Evolutionary conservation across 2,329 filamentous ascomycete species (phyloP), one percentile per base, ranked within the genome.

Genomic region (Aquanectria penicillioides): DNA sequence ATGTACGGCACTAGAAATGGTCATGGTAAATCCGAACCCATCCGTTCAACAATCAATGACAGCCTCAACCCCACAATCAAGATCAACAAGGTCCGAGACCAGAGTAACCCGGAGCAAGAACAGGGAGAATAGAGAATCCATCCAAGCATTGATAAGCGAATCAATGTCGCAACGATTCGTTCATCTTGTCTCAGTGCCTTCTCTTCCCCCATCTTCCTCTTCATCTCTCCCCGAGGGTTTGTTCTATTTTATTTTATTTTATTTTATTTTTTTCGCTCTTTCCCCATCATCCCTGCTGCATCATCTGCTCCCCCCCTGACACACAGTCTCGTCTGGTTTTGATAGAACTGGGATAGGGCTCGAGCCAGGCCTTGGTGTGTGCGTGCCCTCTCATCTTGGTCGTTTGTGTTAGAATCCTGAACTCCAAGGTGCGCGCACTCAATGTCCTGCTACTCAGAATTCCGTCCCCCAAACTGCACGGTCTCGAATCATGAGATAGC

Each of bases 341-440:
- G 28, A 31, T 49, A 29, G 28, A 37, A 43, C 34, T 22, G 17
- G 20, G 29, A 50, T 20, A 20, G 37, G 7, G 53, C 47, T 44
- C 18, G 29, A 49, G 53, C 46, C 53, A 46, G 34, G 18, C 6
- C n/a, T 25, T 20, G 44, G 53, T 38, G 47, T 38, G 53, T 57
- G 53, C 38, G 25, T 50, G 31, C 44, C 15, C 29, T 33, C 38
- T 50, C 46, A 46, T 57, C 31, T 57, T 46, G 53, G 23, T 15
- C 13, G 15, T 26, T 50, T 37, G 20, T n/a, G 38, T 38, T 37
- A 22, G 29, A 38, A 22, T 29, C 25, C 29, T 25, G 20, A 31
- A 43, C 18, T 28, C 26, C n/a, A 17, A 15, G 22, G 33, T 25
- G 34, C 28, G 20, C 31, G 26, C 41, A 13, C 34, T 31, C 5